A percentile compares a stretch with the other conserved stretches of the same genome.
phyloP scores from a whole-genome alignment of 352 stramenopile genomes.

The Pythium grandisporangium region DNA sequence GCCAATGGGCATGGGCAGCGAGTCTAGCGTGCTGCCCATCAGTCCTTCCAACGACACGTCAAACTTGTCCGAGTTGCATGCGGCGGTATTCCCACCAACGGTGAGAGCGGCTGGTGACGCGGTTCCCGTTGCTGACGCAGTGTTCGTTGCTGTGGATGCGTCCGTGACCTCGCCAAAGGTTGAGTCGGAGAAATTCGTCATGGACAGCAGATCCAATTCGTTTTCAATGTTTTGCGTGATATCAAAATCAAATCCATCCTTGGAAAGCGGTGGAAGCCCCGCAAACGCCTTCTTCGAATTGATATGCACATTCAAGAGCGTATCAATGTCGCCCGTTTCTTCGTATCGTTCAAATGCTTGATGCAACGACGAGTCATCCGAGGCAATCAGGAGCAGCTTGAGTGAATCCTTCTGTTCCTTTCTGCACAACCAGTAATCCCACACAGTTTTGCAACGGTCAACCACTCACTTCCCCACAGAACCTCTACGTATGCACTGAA shows the following conservation, averaged over 20 bases:
- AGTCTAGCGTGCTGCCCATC: slow-evolving; percentile 38
- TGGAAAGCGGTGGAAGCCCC: slow-evolving; percentile 46
- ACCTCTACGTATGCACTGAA: no score
- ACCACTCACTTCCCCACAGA: background rate
- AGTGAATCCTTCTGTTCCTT: slow-evolving; percentile 76
- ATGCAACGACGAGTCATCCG: slow-evolving; percentile 61
- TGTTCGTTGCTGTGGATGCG: slow-evolving; percentile 6
- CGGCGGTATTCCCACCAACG: slow-evolving; percentile 21
- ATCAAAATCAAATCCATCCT: slow-evolving; percentile 59
- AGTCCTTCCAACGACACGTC: slow-evolving; percentile 39
- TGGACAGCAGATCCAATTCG: slow-evolving; percentile 67
- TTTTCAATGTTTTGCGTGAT: slow-evolving; percentile 77
- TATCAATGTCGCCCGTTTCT: slow-evolving; percentile 68
- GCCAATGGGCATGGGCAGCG: slow-evolving; percentile 61
- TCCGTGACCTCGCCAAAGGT: slow-evolving; percentile 7
- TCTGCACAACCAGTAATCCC: no score
- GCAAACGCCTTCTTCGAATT: slow-evolving; percentile 58
- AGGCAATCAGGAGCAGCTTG: slow-evolving; percentile 73
- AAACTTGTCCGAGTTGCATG: slow-evolving; percentile 16
- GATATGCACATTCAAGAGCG: slow-evolving; percentile 52
- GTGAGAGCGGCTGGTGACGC: slow-evolving; percentile 25
- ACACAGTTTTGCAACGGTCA: no score
- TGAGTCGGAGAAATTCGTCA: slow-evolving; percentile 66
- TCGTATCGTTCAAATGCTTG: slow-evolving; percentile 72
- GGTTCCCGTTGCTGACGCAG: slow-evolving; percentile 2